A percentile compares a stretch with the other conserved stretches of the same genome.
These are phyloP conservation scores for Dactylellina parvicollis DNA, from an alignment of 2,329 filamentous ascomycete genomes.

Conservation along the genomic window DNA sequence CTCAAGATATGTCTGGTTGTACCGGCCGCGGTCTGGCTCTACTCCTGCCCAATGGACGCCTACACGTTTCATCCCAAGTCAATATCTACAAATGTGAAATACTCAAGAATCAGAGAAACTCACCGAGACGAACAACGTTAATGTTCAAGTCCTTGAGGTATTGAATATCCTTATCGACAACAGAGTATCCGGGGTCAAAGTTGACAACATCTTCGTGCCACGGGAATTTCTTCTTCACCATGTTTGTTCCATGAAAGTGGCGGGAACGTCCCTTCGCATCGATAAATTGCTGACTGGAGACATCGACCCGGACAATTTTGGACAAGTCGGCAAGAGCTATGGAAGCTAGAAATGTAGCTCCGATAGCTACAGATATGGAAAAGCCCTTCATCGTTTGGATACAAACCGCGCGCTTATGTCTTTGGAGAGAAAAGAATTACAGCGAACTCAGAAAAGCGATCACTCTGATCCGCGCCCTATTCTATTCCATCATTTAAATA, in stretches of 20 bases:
- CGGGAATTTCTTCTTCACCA: conserved; percentile 52
- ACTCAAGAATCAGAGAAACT: neutral
- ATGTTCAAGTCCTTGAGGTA: conserved; percentile 47
- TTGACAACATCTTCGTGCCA: conserved; percentile 43
- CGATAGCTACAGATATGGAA: conserved; percentile 1
- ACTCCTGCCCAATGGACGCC: conserved; percentile 54
- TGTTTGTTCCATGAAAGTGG: conserved; percentile 53
- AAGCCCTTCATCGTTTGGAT: conserved; percentile 5
- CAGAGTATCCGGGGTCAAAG: conserved; percentile 41
- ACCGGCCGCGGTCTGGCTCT: conserved; percentile 34
- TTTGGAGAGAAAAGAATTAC: neutral
- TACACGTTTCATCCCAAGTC: neutral
- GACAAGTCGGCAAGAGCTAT: conserved; percentile 37
- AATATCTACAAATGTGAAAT: neutral
- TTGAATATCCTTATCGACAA: conserved; percentile 51
- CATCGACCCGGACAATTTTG: conserved; percentile 49
- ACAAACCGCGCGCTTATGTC: neutral
- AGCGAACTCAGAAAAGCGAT: too few relatives aligned
- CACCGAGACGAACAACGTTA: conserved; percentile 44
- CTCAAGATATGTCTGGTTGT: conserved; percentile 52
- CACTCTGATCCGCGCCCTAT: too few relatives aligned
- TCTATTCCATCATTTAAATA: neutral
- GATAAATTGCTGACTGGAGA: conserved; percentile 50
- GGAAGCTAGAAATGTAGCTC: conserved; percentile 11
- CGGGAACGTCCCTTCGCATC: conserved; percentile 47